phyloP scores from a whole-genome alignment of 2,329 filamentous ascomycete species.

The Xylaria sp. region DNA sequence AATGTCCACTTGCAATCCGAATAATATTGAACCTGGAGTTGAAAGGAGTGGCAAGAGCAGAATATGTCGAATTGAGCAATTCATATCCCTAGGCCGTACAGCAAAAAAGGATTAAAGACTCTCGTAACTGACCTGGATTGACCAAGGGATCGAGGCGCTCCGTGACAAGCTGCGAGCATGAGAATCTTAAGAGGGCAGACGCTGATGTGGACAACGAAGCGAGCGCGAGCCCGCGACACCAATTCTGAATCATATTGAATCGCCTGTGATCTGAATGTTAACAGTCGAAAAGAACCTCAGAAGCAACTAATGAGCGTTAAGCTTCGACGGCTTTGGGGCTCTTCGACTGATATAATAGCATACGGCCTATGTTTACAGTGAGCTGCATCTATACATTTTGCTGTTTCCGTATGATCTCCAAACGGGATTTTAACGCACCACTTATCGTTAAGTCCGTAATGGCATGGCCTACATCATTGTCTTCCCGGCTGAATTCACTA shows the following conservation, averaged over 20 bases:
- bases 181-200: conserved; percentile 32
- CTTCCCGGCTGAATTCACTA: conserved; percentile 17
- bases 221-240: conserved; percentile 11
- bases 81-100: too few species aligned
- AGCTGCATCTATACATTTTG: not conserved
- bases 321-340: not conserved
- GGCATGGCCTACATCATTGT: not conserved
- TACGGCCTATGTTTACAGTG: not conserved
- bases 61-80: too few species aligned
- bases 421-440: not conserved
- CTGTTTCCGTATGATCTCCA: too few species aligned
- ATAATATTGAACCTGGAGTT: too few species aligned
- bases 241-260: conserved; percentile 10
- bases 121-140: too few species aligned
- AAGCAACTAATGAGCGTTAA: not conserved
- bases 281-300: not conserved
- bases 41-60: too few species aligned
- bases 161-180: conserved; percentile 35
- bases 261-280: not conserved
- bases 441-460: not conserved
- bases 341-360: not conserved
- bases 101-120: too few species aligned
- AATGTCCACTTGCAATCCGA: too few species aligned
- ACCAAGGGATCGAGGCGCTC: conserved; percentile 36
- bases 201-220: not conserved